Evolutionary conservation across 1,139 yeast species (phyloP).

Genomic region (Yamadazyma triangularis): DNA sequence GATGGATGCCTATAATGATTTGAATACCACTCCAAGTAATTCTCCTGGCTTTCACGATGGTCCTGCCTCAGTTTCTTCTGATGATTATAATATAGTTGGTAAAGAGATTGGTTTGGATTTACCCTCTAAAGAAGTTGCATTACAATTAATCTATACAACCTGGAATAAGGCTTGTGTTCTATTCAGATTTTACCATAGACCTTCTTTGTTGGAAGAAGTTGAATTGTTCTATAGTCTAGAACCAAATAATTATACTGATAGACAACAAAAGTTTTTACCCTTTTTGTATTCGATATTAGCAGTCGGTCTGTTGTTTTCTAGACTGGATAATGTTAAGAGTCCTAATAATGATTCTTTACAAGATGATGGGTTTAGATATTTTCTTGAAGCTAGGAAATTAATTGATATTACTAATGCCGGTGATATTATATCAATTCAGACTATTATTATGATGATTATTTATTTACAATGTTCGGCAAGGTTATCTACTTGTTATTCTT

Average conservation of each 20-base stretch:
- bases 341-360: slow-evolving; percentile 34
- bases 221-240: slow-evolving; percentile 54
- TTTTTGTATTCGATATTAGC: slow-evolving; percentile 59
- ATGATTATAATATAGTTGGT: slow-evolving; percentile 17
- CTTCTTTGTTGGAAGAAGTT: slow-evolving; percentile 61
- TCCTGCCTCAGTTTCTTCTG: slow-evolving; percentile 5
- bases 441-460: slow-evolving; percentile 67
- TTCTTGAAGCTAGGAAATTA: slow-evolving; percentile 74
- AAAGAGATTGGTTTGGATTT: slow-evolving; percentile 60
- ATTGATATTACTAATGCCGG: slow-evolving; percentile 57
- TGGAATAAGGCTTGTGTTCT: slow-evolving; percentile 86
- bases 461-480: slow-evolving; percentile 90
- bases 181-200: slow-evolving; percentile 81
- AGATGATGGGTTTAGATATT: slow-evolving; percentile 80
- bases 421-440: slow-evolving; percentile 53
- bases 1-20: slow-evolving; percentile 21
- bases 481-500: slow-evolving; percentile 84
- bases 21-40: not conserved
- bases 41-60: slow-evolving; percentile 5
- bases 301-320: slow-evolving; percentile 66
- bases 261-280: slow-evolving; percentile 75
- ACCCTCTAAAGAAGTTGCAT: slow-evolving; percentile 72
- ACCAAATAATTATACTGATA: slow-evolving; percentile 63
- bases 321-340: slow-evolving; percentile 23
- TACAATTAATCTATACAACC: slow-evolving; percentile 66